A percentile compares a stretch with the other conserved stretches of the same genome.
phyloP scores from a whole-genome alignment of 2,329 filamentous ascomycete genomes.

The Domatiomyces globalis region DNA sequence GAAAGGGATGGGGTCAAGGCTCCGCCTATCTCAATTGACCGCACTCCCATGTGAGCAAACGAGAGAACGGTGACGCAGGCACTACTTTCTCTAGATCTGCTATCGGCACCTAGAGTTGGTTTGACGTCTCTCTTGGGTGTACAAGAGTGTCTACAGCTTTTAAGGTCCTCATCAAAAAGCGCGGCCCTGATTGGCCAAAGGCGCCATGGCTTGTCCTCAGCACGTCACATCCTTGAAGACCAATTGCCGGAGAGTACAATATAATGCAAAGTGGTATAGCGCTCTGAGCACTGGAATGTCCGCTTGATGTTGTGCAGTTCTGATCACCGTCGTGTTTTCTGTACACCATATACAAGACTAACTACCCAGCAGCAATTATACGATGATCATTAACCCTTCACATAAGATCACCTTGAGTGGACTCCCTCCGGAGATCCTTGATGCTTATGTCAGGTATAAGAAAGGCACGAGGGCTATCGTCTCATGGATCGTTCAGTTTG shows the following conservation, averaged over 20 bases:
- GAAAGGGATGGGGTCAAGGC: background rate
- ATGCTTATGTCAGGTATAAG: conserved; percentile 20
- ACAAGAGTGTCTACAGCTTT: background rate
- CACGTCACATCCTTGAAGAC: background rate
- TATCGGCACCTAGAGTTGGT: background rate
- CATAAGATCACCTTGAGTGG: conserved; percentile 15
- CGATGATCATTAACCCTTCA: conserved; percentile 17
- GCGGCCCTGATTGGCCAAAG: background rate
- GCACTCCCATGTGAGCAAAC: background rate
- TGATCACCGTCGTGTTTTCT: background rate
- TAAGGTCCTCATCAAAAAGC: background rate
- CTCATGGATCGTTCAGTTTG: conserved; percentile 20
- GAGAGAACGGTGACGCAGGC: background rate
- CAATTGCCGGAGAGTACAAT: background rate
- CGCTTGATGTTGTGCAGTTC: background rate
- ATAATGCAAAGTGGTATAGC: background rate
- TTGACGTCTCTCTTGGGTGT: background rate
- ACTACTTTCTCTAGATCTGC: background rate
- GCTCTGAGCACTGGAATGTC: background rate
- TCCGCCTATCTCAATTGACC: background rate
- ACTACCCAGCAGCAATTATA: background rate
- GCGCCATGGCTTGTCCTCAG: background rate
- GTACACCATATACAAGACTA: background rate
- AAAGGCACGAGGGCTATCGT: conserved; percentile 19
- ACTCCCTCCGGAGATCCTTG: conserved; percentile 17